Base-by-base conservation (phyloP, 352 stramenopile species). In the Peronospora farinosa region DNA sequence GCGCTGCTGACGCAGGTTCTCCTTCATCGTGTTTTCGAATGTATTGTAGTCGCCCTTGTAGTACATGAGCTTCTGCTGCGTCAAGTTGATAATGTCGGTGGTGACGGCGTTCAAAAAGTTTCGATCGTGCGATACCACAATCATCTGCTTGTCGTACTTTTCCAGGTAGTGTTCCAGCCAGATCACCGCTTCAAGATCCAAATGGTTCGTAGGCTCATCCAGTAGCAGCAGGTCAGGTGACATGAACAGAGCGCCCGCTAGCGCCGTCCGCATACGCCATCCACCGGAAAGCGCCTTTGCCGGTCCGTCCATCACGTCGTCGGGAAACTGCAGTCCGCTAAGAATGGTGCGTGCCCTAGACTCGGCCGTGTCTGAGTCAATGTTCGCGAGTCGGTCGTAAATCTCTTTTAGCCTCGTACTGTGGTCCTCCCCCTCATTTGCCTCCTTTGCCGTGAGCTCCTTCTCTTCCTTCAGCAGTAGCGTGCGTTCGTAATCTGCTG, bases 31-130 rank as follows among this genome's bases (percentile, higher is more conserved):
- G 59, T 87, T 86, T 44, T 98, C 91, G 57, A 98, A 99, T 35
- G 84, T 97, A 66, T 98, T 94, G 79, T 97, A 98, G 70, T 98
- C 90, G 27, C 95, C 95, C 65, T 94, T 90, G 73, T 95, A 95
- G 56, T 89, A 98, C 51, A 65, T 78, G 17, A 98, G 72, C 63
- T 97, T 96, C 67, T 92, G 74, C 31, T 78, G 78, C 38, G 93
- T 72, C 63, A 98, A 86, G 52, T 97, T 78, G 19, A 99, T 86
- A 27, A 94, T 96, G 63, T 99, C 93, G 10, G 96, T 98, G 49
- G 78, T 92, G 43, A 98, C 92, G 55, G 95, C 88, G 60, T 98
- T 98, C 23, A 99, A 61, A 63, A 98, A 99, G 28, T 92, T 91
- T 13, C 93, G 81, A 65, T 98, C 95, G 64, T 98, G 95, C 51